These are phyloP conservation scores for Juglanconis sp. DNA, from an alignment of 2,329 filamentous ascomycete species.

Conservation along the genomic window DNA sequence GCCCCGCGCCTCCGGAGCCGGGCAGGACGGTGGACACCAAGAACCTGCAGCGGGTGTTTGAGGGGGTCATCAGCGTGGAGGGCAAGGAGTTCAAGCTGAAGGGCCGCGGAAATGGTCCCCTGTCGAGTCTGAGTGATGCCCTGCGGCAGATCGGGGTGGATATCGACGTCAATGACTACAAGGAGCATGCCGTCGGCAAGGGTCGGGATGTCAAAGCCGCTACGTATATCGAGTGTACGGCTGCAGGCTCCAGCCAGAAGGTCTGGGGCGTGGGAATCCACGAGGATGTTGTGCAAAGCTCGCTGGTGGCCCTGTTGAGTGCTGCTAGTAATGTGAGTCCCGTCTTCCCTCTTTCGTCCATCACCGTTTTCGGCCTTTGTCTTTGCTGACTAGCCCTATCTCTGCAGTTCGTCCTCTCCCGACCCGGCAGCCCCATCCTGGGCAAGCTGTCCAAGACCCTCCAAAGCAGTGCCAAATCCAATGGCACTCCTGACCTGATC, in stretches of 20 bases:
- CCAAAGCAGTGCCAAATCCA: constrained; percentile 19
- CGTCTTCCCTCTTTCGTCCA: not conserved
- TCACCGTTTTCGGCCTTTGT: not conserved
- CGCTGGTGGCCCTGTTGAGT: constrained; percentile 78
- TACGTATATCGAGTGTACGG: constrained; percentile 87
- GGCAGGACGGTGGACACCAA: constrained; percentile 74
- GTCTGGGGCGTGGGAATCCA: constrained; percentile 93
- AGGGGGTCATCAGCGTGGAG: constrained; percentile 80
- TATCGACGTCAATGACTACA: constrained; percentile 90
- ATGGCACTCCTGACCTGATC: constrained; percentile 27
- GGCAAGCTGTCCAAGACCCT: constrained; percentile 2
- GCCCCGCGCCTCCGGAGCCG: constrained; percentile 63
- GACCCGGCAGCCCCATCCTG: constrained; percentile 66
- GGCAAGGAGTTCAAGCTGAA: constrained; percentile 73
- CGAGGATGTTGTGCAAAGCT: constrained; percentile 87
- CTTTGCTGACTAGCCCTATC: no score
- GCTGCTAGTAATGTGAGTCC: constrained; percentile 79
- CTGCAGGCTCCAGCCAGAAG: constrained; percentile 62
- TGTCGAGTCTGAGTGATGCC: constrained; percentile 83
- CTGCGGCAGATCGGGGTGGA: constrained; percentile 76
- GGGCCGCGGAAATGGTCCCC: constrained; percentile 83
- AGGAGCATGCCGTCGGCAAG: constrained; percentile 86
- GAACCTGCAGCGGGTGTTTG: constrained; percentile 77
- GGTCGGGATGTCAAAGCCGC: constrained; percentile 87
- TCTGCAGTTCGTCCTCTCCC: constrained; percentile 66